Percentiles rank a stretch among this genome's conserved stretches.
Evolutionary conservation across 2,329 filamentous ascomycete genomes (phyloP).

Genomic region (Fusarium sp.): DNA sequence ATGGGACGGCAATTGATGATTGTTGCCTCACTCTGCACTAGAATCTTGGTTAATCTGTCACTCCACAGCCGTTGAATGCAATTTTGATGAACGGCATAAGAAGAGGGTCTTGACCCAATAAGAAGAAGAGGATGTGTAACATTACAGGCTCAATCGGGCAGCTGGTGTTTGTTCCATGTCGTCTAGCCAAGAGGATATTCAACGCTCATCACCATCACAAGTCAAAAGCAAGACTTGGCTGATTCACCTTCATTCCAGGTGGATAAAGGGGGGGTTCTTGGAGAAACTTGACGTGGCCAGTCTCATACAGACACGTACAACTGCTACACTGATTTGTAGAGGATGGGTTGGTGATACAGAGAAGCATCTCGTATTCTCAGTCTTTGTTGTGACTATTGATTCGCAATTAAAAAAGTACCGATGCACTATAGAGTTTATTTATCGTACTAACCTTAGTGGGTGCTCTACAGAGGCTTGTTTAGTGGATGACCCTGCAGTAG

Average conservation of each 20-base stretch:
- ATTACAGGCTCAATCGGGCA: conserved; percentile 24
- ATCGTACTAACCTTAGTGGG: neutral
- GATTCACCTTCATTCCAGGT: conserved; percentile 28
- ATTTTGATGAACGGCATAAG: conserved; percentile 14
- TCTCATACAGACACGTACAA: neutral
- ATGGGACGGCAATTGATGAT: conserved; percentile 28
- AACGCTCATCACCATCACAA: neutral
- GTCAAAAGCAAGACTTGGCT: conserved; percentile 1
- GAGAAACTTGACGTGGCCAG: neutral
- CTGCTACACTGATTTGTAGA: neutral
- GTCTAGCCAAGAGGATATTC: conserved; percentile 1
- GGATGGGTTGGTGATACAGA: neutral
- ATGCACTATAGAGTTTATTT: conserved; percentile 13
- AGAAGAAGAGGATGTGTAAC: conserved; percentile 8
- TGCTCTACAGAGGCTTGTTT: neutral
- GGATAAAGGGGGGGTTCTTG: conserved; percentile 7
- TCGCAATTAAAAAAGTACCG: neutral
- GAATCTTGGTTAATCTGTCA: neutral
- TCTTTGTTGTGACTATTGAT: neutral
- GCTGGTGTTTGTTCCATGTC: conserved; percentile 18
- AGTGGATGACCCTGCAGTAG: conserved; percentile 27
- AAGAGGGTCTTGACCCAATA: conserved; percentile 4
- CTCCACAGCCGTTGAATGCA: neutral
- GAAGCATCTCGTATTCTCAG: neutral
- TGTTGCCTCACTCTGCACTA: neutral